Base-by-base conservation (phyloP, 768 basidiomycete genomes). In the Collybia sordida region DNA sequence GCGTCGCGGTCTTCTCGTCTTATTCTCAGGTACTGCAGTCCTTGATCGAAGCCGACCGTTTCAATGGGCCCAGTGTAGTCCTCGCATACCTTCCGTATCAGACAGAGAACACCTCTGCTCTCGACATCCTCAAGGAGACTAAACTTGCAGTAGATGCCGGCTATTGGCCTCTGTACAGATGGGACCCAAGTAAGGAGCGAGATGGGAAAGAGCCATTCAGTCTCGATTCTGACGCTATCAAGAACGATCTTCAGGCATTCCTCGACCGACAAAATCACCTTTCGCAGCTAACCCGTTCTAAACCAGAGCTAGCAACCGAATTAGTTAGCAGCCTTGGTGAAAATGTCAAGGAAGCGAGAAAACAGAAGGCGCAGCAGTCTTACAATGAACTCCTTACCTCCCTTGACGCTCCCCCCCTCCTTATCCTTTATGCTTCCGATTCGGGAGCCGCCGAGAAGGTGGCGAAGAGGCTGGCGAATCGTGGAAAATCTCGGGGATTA, bases 111-210 rank as follows among this genome's bases (percentile, higher is more conserved):
- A 72, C 85, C 0, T 77, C 86, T 0, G 92, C 95, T 2, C 81
- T 99, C 28, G 85, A 95, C 27, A 73, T 98, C n/a, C 77, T 99
- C 50, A 95, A 97, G 73, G 93, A 96, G 74, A 99, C 95, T 21
- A 99, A 98, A 65, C 80, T 93, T 43, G 96, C 96, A 4, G 90
- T 98, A 35, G 95, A 98, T 59, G 81, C 90, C 8, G 96, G 96
- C 2, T 96, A 95, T 71, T 98, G 97, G 97, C 96, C 96, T 0
- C 74, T 98, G 45, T 99, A 98, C 77, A 82, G 97, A 49, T 99
- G 96, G 95, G 87, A 99, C 67, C 97, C 97, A 0, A 78, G 80
- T 59, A 88, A 90, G 66, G 91, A 94, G 60, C 70, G 68, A 21
- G 69, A 68, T 38, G 88, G 88, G 36, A 77, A 85, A 62, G 93